Conservation (phyloP, 2,329 filamentous ascomycete species). For the Myriangium duriaei region DNA sequence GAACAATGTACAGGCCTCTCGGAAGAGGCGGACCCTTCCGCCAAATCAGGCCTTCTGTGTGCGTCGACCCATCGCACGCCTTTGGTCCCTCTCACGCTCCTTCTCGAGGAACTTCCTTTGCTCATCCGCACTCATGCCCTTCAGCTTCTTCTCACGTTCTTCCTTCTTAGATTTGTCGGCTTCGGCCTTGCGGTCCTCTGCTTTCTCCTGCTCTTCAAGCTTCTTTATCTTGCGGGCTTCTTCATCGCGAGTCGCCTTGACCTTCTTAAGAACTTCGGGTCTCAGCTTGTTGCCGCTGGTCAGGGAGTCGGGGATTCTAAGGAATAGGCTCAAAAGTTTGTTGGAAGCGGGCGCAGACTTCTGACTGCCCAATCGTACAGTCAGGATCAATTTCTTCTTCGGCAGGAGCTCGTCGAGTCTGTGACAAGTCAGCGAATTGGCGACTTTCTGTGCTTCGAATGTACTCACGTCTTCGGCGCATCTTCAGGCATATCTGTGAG, state of each 20-base stretch:
- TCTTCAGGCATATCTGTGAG: slow-evolving; percentile 81
- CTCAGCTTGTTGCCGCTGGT: slow-evolving; percentile 72
- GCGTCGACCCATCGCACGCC: slow-evolving; percentile 50
- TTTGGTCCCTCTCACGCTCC: slow-evolving; percentile 65
- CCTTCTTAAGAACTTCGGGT: slow-evolving; percentile 72
- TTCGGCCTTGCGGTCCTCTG: slow-evolving; percentile 44
- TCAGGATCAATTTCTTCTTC: slow-evolving; percentile 77
- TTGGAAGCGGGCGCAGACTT: slow-evolving; percentile 47
- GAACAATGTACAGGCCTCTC: too few relatives aligned
- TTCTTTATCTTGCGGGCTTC: slow-evolving; percentile 69
- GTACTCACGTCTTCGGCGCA: slow-evolving; percentile 65
- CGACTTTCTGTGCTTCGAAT: not conserved
- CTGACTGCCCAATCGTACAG: slow-evolving; percentile 50
- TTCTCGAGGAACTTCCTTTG: slow-evolving; percentile 54
- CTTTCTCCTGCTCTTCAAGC: slow-evolving; percentile 58
- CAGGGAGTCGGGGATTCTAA: slow-evolving; percentile 74
- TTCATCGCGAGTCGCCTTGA: slow-evolving; percentile 67
- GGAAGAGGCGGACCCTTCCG: too few relatives aligned
- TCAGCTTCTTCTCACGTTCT: slow-evolving; percentile 58
- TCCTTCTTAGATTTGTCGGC: slow-evolving; percentile 61
- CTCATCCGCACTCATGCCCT: slow-evolving; percentile 52
- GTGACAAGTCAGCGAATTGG: slow-evolving; percentile 1
- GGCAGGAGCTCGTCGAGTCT: slow-evolving; percentile 74
- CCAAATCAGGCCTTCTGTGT: slow-evolving; percentile 42
- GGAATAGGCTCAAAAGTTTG: slow-evolving; percentile 67